Percentiles rank a stretch among this genome's conserved stretches.
Conservation (phyloP, 176 grass and related monocot species). For the Zoysia japonica region DNA sequence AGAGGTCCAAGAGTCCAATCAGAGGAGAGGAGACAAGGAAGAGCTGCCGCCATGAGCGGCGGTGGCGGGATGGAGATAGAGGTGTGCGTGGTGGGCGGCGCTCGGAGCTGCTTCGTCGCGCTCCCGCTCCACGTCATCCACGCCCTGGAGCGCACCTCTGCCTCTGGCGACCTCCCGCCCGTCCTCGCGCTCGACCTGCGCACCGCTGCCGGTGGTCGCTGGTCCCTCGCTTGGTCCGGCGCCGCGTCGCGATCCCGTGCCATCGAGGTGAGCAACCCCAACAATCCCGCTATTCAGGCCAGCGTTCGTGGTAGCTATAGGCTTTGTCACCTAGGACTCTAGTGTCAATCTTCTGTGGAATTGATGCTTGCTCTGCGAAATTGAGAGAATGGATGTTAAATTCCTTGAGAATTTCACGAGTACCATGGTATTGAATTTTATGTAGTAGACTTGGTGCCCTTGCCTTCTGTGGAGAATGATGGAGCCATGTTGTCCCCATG, state of each 20-base stretch:
- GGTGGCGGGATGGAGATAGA: constrained; percentile 61
- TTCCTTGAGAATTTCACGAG: background rate
- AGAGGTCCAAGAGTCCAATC: background rate
- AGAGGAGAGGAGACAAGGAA: background rate
- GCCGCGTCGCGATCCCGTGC: constrained; percentile 61
- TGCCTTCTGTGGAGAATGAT: background rate
- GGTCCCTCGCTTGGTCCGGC: constrained; percentile 90
- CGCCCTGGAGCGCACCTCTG: constrained; percentile 63
- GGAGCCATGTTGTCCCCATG: background rate
- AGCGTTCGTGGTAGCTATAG: background rate
- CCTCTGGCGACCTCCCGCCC: constrained; percentile 58
- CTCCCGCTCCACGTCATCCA: constrained; percentile 83
- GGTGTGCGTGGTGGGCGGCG: constrained; percentile 63
- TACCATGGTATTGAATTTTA: background rate
- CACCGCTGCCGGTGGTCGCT: constrained; percentile 43
- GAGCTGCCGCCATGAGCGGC: constrained; percentile 27
- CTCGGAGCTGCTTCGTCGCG: constrained; percentile 86
- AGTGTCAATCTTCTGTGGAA: background rate
- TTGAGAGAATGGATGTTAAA: background rate
- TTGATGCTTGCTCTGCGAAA: background rate
- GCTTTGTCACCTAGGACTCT: constrained; percentile 1
- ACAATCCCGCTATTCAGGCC: background rate
- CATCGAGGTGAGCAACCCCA: constrained; percentile 62
- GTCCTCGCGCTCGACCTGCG: constrained; percentile 78
- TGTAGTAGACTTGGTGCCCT: background rate